Base-by-base conservation (phyloP, 2,329 filamentous ascomycete genomes). In the Fusarium solani-melongenae region DNA sequence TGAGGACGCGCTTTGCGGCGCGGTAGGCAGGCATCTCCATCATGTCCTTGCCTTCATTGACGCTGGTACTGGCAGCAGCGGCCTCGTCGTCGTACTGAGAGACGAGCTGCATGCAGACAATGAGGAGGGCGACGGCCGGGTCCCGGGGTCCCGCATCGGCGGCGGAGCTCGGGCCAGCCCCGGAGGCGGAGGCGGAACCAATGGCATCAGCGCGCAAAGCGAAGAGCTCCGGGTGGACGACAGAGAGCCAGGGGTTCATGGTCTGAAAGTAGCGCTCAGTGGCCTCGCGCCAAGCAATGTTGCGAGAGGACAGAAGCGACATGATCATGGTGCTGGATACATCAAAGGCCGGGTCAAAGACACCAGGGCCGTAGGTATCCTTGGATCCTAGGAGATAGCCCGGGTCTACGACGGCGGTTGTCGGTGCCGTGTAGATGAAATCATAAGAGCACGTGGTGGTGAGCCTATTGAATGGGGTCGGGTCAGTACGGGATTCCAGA, bases 51-150 rank as follows among this genome's bases (percentile, higher is more conserved):
- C 78, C 75, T 64, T 81, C 79, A 57, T 80, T 73, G 38, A 76
- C 70, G 41, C 62, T 72, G 38, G 74, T 73, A 31, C 67, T 69
- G 41, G 72, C 69, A 60, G 77, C 73, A 20, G 72, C 83, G 31
- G 80, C 77, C n/a, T 84, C 81, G 72, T 84, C 82, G 53, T 80
- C 77, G 62, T 81, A 82, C 53, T 81, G 77, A 17, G 83, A 83
- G 22, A 79, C 81, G 20, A 86, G 81, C 63, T 85, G 82, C 82
- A 86, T 86, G 62, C 83, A 82, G 27, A 84, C 80, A 29, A 85
- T 75, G 49, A 86, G 78, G 29, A 86, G 78, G 24, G 83, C 84
- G 20, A 83, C 59, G 17, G 80, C 80, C 14, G 77, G 74, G 34
- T 79, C 72, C 27, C 67, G 71, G 36, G 74, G 76, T 6, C 66